Evolutionary conservation across 2,329 filamentous ascomycete genomes (phyloP).

Genomic region (Allantophomopsis cytisporea): DNA sequence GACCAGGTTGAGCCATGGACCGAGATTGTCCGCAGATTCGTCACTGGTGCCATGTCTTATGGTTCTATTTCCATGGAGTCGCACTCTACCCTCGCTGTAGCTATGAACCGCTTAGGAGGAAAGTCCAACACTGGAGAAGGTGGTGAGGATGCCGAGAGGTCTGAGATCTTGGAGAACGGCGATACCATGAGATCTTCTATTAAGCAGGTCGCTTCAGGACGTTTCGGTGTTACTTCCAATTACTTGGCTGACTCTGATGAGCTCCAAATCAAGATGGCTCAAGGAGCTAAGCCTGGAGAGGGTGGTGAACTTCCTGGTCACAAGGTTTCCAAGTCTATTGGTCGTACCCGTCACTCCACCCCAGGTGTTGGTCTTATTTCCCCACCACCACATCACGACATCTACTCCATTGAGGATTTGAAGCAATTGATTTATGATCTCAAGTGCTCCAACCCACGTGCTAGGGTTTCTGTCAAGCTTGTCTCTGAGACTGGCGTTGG

Average conservation of each 20-base stretch:
- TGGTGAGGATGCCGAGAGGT: conserved; percentile 89
- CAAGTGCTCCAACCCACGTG: conserved; percentile 88
- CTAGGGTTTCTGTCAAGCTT: conserved; percentile 90
- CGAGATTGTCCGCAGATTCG: conserved; percentile 91
- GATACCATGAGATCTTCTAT: conserved; percentile 97
- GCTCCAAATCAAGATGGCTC: conserved; percentile 98
- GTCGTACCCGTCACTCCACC: conserved; percentile 87
- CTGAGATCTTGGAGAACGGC: conserved; percentile 73
- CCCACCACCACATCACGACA: conserved; percentile 92
- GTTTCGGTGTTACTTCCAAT: conserved; percentile 90
- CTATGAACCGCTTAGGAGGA: conserved; percentile 91
- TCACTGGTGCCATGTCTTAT: conserved; percentile 96
- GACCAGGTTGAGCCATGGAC: conserved; percentile 98
- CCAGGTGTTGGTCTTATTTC: conserved; percentile 94
- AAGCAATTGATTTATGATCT: conserved; percentile 97
- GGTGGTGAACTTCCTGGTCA: conserved; percentile 94
- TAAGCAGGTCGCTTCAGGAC: conserved; percentile 92
- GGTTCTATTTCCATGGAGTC: conserved; percentile 98
- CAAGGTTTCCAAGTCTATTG: conserved; percentile 91
- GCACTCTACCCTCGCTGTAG: conserved; percentile 87
- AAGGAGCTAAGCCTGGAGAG: conserved; percentile 94
- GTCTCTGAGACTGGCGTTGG: conserved; percentile 95
- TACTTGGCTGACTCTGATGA: conserved; percentile 94
- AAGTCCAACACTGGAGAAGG: conserved; percentile 98
- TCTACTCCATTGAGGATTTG: conserved; percentile 95